Evolutionary conservation across 164 flowering plant genomes (phyloP).

Genomic region (Euptelea pleiosperma): DNA sequence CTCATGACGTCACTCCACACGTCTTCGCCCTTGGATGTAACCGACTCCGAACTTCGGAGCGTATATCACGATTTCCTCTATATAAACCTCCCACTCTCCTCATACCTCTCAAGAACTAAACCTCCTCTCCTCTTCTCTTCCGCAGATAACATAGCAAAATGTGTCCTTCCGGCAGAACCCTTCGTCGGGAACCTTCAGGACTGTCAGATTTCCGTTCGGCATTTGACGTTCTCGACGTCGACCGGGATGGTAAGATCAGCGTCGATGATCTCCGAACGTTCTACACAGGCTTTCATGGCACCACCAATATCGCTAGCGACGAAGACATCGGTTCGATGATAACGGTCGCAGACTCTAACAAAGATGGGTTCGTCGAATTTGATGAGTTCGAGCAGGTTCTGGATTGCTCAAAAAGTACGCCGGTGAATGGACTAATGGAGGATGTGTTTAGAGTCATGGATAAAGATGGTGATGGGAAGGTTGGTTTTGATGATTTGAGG

Average conservation of each 20-base stretch:
- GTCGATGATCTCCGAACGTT: constrained; percentile 61
- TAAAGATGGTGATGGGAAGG: constrained; percentile 78
- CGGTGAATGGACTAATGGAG: constrained; percentile 35
- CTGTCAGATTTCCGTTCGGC: constrained; percentile 46
- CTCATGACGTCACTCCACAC: constrained; percentile 11
- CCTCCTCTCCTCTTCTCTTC: background rate
- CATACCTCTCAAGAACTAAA: background rate
- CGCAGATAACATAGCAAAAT: constrained; percentile 27
- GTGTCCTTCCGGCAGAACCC: constrained; percentile 68
- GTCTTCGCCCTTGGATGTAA: background rate
- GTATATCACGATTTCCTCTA: background rate
- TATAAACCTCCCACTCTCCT: background rate
- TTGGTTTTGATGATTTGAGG: constrained; percentile 64
- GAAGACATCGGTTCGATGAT: constrained; percentile 76
- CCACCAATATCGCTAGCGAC: constrained; percentile 26
- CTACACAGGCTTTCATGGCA: constrained; percentile 35
- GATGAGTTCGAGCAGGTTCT: constrained; percentile 75
- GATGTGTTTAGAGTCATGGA: constrained; percentile 72
- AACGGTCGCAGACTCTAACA: constrained; percentile 60
- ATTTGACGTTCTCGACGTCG: constrained; percentile 74
- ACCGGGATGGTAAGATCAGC: constrained; percentile 86
- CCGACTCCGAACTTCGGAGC: background rate
- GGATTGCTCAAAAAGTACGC: constrained; percentile 1
- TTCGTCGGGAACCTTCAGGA: background rate
- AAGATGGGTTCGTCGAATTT: constrained; percentile 69